Conservation (phyloP, 352 stramenopile genomes). For the Globisporangium abappressorium region DNA sequence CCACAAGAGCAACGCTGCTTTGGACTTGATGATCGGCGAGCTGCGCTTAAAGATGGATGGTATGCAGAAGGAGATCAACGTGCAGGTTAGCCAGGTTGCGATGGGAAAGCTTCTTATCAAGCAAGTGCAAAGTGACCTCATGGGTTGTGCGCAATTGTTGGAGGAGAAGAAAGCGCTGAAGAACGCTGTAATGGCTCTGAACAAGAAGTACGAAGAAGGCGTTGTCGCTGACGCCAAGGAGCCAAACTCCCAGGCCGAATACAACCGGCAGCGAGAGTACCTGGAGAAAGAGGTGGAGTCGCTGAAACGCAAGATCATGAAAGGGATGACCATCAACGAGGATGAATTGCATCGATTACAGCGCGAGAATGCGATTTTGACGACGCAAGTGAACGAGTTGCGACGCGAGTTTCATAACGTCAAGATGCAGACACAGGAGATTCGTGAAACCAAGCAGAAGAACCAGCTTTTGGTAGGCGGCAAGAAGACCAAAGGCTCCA, state of each 20-base stretch:
- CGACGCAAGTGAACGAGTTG: conserved; percentile 80
- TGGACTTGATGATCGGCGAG: conserved; percentile 95
- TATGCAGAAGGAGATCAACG: conserved; percentile 84
- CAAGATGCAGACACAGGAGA: conserved; percentile 67
- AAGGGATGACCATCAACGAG: conserved; percentile 82
- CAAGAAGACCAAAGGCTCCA: conserved; percentile 22
- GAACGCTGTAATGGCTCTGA: conserved; percentile 70
- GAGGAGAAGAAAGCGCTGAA: conserved; percentile 83
- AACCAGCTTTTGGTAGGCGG: background rate
- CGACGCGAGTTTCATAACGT: conserved; percentile 78
- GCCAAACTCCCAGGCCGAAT: conserved; percentile 89
- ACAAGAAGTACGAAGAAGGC: conserved; percentile 84
- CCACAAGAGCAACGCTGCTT: conserved; percentile 92
- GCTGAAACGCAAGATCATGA: conserved; percentile 90
- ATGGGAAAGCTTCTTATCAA: conserved; percentile 65
- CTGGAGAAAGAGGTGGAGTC: conserved; percentile 88
- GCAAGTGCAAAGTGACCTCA: conserved; percentile 76
- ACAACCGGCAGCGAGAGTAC: conserved; percentile 90
- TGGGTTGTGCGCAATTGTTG: conserved; percentile 66
- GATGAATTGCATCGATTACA: conserved; percentile 77
- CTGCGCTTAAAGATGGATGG: conserved; percentile 92
- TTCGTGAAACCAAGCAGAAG: conserved; percentile 48
- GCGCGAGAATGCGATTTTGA: conserved; percentile 80
- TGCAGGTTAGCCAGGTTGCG: conserved; percentile 62
- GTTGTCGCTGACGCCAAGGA: conserved; percentile 77